phyloP scores from a whole-genome alignment of 176 grass and related monocot species.

The Pharus latifolius region DNA sequence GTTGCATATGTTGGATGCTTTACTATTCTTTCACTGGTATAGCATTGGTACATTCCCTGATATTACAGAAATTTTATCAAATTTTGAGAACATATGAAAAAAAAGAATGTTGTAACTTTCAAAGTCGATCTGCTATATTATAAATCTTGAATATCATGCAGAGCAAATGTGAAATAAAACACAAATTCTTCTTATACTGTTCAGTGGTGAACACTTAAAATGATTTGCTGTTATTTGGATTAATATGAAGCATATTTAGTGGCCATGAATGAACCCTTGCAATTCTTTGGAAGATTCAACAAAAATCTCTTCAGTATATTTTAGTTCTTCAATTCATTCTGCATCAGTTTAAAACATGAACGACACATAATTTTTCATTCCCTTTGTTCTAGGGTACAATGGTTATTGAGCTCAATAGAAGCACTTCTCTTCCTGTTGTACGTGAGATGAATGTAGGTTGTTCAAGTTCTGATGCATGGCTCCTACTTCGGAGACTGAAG shows the following conservation, averaged over 20 bases:
- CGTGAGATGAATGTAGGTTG: constrained; percentile 66
- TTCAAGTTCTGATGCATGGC: constrained; percentile 48
- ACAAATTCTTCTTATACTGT: too few relatives aligned
- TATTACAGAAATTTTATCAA: too few relatives aligned
- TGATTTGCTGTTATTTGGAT: not conserved
- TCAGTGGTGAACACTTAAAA: not conserved
- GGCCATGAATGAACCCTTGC: not conserved
- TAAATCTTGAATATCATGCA: too few relatives aligned
- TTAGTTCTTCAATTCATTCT: not conserved
- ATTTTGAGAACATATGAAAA: too few relatives aligned
- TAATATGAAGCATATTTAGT: not conserved
- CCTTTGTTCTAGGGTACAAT: constrained; percentile 61
- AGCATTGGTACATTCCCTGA: too few relatives aligned
- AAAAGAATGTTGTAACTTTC: too few relatives aligned
- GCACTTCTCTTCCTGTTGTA: constrained; percentile 42
- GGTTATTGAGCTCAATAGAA: constrained; percentile 67
- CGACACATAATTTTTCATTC: not conserved
- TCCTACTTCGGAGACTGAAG: constrained; percentile 63
- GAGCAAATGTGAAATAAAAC: too few relatives aligned
- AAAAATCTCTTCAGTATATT: not conserved
- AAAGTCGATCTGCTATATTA: too few relatives aligned
- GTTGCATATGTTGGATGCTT: too few relatives aligned
- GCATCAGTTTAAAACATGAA: constrained; percentile 6
- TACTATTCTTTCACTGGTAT: too few relatives aligned
- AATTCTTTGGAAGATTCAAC: not conserved